These are phyloP conservation scores for Leptographium lundbergii DNA, from an alignment of 2,329 filamentous ascomycete genomes.

Conservation along the genomic window DNA sequence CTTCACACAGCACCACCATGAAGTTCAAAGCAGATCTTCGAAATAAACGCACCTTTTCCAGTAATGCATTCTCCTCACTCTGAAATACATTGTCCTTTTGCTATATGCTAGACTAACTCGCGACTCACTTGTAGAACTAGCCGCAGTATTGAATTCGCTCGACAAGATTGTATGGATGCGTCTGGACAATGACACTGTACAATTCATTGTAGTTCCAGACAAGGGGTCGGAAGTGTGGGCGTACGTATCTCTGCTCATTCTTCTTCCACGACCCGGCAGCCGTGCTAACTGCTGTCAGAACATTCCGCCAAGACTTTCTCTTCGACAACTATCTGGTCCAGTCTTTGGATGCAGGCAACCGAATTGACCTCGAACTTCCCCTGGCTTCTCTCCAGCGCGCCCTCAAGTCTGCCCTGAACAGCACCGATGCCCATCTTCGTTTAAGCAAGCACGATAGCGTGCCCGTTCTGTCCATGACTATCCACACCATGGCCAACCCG, in stretches of 20 bases:
- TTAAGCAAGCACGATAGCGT: constrained; percentile 86
- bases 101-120: not conserved
- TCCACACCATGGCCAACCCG: constrained; percentile 58
- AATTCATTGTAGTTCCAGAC: constrained; percentile 92
- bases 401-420: constrained; percentile 76
- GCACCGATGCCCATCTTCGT: constrained; percentile 69
- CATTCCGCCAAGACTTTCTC: constrained; percentile 51
- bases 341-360: constrained; percentile 69
- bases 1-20: constrained; percentile 3
- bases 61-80: constrained; percentile 23
- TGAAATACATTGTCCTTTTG: not conserved
- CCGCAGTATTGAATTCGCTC: constrained; percentile 49
- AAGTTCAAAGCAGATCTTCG: constrained; percentile 41
- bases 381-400: constrained; percentile 79
- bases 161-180: constrained; percentile 86
- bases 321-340: constrained; percentile 79
- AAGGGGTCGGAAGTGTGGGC: constrained; percentile 95
- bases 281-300: not conserved
- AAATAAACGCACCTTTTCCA: constrained; percentile 54
- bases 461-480: constrained; percentile 79
- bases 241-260: constrained; percentile 33
- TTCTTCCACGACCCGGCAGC: not conserved
- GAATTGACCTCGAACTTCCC: constrained; percentile 92
- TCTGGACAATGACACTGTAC: constrained; percentile 73
- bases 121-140: constrained; percentile 38